Evolutionary conservation across 2,329 filamentous ascomycete genomes (phyloP).

Genomic region (Claviceps sp.): DNA sequence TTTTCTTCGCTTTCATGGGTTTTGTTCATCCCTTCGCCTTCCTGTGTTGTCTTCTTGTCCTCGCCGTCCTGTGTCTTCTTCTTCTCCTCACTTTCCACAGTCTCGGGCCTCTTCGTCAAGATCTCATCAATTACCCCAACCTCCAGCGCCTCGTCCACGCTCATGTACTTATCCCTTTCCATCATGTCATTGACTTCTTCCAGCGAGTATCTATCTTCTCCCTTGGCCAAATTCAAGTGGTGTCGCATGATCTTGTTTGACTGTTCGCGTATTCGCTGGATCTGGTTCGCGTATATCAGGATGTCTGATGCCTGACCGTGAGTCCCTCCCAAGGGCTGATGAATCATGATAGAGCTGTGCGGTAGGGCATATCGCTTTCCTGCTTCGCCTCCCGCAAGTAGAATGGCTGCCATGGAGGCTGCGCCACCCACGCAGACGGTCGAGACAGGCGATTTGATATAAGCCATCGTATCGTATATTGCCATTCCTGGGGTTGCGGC

Average conservation of each 20-base stretch:
- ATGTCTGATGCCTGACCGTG: slow-evolving; percentile 64
- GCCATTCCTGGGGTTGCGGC: slow-evolving; percentile 41
- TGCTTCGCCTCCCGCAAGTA: slow-evolving; percentile 73
- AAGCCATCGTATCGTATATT: slow-evolving; percentile 98
- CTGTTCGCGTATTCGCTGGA: slow-evolving; percentile 70
- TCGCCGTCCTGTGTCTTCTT: slow-evolving; percentile 16
- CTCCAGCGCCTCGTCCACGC: slow-evolving; percentile 74
- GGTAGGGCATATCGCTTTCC: slow-evolving; percentile 81
- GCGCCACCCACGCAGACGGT: slow-evolving; percentile 94
- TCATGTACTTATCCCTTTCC: slow-evolving; percentile 93
- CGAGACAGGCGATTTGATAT: slow-evolving; percentile 83
- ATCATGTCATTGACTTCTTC: slow-evolving; percentile 87
- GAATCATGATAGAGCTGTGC: slow-evolving; percentile 94
- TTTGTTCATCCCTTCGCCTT: slow-evolving; percentile 10
- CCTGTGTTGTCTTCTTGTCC: slow-evolving; percentile 6
- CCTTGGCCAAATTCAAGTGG: slow-evolving; percentile 69
- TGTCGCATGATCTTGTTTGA: slow-evolving; percentile 80
- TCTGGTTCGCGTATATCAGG: slow-evolving; percentile 94
- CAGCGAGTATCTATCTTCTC: slow-evolving; percentile 60
- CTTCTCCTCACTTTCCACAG: slow-evolving; percentile 18
- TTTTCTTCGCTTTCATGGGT: slow-evolving; percentile 19
- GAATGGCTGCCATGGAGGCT: slow-evolving; percentile 83
- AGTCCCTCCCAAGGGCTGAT: slow-evolving; percentile 75
- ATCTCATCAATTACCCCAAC: slow-evolving; percentile 90
- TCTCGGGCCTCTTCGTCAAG: slow-evolving; percentile 46